These are phyloP conservation scores for Draba incana DNA, from an alignment of 345 rosid genomes.

Conservation along the genomic window DNA sequence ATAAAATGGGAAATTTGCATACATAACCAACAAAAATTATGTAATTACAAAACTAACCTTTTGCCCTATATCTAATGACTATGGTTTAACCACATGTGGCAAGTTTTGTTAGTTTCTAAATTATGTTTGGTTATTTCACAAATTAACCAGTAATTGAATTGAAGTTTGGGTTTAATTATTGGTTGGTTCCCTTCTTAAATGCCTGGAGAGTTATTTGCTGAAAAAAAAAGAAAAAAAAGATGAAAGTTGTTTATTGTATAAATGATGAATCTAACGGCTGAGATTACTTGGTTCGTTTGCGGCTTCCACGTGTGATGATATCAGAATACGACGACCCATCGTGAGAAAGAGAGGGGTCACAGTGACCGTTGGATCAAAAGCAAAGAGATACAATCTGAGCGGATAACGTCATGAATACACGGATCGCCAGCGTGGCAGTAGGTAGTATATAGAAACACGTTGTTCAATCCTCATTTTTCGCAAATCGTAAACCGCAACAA, in stretches of 20 bases:
- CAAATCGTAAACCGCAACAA: slow-evolving; percentile 25
- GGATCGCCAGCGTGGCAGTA: slow-evolving; percentile 44
- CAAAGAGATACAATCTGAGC: slow-evolving; percentile 33
- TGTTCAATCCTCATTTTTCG: neutral
- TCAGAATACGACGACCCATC: neutral
- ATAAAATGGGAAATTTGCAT: too few species aligned
- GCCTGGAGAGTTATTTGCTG: too few species aligned
- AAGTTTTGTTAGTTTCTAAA: too few species aligned
- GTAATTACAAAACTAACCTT: too few species aligned
- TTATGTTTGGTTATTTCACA: too few species aligned
- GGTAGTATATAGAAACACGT: slow-evolving; percentile 10
- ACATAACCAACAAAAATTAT: too few species aligned
- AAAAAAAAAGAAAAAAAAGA: neutral
- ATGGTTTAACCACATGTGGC: too few species aligned
- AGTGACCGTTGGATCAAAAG: slow-evolving; percentile 30
- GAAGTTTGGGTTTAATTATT: neutral
- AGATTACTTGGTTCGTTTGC: neutral
- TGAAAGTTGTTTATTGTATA: neutral
- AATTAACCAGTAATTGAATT: neutral
- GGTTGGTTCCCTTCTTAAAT: too few species aligned
- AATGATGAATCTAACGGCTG: slow-evolving; percentile 21
- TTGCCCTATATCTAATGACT: too few species aligned
- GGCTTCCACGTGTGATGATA: slow-evolving; percentile 31
- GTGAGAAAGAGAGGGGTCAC: neutral
- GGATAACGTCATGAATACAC: neutral